Evolutionary conservation across 2,329 filamentous ascomycete species (phyloP).

Genomic region (Arthrobotrys sphaeroides): DNA sequence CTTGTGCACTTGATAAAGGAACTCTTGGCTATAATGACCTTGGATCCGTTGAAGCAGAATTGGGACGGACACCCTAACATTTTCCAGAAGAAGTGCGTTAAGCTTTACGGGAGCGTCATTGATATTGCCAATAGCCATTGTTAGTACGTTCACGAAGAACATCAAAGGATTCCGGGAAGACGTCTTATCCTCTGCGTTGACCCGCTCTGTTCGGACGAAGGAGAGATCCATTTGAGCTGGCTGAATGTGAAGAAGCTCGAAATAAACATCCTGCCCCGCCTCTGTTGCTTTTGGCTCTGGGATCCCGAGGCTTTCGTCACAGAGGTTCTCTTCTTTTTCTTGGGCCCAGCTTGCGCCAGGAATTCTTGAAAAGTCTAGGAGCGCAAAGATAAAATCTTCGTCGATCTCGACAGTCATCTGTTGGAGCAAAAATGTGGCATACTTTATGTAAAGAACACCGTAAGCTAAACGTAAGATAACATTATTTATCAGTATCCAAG

Average conservation of each 20-base stretch:
- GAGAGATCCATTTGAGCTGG: conserved; percentile 98
- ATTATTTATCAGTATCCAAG: neutral
- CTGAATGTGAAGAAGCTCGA: conserved; percentile 94
- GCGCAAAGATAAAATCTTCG: conserved; percentile 96
- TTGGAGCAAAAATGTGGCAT: conserved; percentile 89
- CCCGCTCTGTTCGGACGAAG: conserved; percentile 93
- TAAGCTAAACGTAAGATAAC: conserved; percentile 67
- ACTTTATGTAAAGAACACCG: conserved; percentile 97
- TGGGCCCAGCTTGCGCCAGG: conserved; percentile 88
- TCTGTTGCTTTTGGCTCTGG: conserved; percentile 88
- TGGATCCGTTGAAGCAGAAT: conserved; percentile 86
- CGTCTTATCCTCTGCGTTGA: conserved; percentile 95
- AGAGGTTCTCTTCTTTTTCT: conserved; percentile 83
- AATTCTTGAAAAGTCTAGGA: conserved; percentile 93
- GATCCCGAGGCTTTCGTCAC: conserved; percentile 88
- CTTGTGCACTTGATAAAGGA: conserved; percentile 94
- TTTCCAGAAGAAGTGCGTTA: conserved; percentile 93
- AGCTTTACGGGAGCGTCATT: conserved; percentile 95
- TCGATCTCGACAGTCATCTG: conserved; percentile 99
- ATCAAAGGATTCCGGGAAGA: conserved; percentile 92
- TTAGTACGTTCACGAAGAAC: conserved; percentile 98
- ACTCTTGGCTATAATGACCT: conserved; percentile 96
- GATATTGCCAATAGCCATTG: conserved; percentile 99
- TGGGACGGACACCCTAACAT: conserved; percentile 86
- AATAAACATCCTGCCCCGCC: conserved; percentile 93